Evolutionary conservation across 352 stramenopile species (phyloP).

Genomic region (Phytophthora ohioensis): DNA sequence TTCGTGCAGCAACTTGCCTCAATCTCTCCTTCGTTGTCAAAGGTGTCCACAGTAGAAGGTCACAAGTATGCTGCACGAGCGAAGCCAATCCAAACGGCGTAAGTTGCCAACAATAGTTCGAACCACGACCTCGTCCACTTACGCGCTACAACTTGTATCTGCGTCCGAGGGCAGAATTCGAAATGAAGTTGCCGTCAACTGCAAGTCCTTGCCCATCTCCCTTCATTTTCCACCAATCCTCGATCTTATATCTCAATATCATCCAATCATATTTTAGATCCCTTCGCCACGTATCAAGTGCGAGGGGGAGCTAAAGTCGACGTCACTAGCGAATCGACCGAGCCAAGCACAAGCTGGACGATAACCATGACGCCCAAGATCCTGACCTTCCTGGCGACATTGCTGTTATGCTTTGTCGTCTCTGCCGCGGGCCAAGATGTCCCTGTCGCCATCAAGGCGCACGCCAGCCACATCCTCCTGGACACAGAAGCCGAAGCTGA

Average conservation of each 20-base stretch:
- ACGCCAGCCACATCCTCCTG: slow-evolving; percentile 87
- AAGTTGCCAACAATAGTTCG: too few relatives aligned
- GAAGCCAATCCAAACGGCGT: too few relatives aligned
- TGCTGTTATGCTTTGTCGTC: slow-evolving; percentile 32
- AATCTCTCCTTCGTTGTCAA: too few relatives aligned
- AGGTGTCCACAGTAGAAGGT: too few relatives aligned
- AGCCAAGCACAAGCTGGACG: neutral
- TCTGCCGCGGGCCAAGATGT: slow-evolving; percentile 18
- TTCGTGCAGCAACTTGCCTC: too few relatives aligned
- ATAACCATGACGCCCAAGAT: slow-evolving; percentile 34
- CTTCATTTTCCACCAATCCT: too few relatives aligned
- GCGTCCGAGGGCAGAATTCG: too few relatives aligned
- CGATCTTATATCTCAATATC: neutral
- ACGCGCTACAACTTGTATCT: too few relatives aligned
- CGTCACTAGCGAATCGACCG: slow-evolving; percentile 13
- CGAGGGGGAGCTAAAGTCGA: neutral
- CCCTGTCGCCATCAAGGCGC: slow-evolving; percentile 48
- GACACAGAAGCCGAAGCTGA: slow-evolving; percentile 74
- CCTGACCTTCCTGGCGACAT: slow-evolving; percentile 30
- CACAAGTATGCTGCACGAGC: too few relatives aligned
- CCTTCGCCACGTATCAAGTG: slow-evolving; percentile 5
- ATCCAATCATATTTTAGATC: slow-evolving; percentile 3
- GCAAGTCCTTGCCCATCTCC: too few relatives aligned
- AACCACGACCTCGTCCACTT: too few relatives aligned
- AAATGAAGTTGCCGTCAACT: too few relatives aligned